Evolutionary conservation across 352 stramenopile genomes (phyloP).

Genomic region (Phytophthora citrophthora): DNA sequence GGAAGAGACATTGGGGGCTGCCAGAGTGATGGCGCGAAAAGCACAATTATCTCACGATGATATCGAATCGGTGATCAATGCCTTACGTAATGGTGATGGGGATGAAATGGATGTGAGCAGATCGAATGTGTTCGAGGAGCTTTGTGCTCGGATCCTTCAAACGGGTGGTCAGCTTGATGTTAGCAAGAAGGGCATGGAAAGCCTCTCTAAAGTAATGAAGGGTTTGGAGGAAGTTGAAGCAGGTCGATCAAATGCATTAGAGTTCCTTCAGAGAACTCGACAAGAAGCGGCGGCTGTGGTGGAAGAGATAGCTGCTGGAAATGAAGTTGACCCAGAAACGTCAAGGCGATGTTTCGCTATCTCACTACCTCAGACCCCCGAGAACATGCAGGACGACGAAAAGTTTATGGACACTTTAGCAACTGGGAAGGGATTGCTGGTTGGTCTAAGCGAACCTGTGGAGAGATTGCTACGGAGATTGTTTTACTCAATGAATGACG

Average conservation of each 20-base stretch:
- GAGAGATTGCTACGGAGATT: slow-evolving; percentile 51
- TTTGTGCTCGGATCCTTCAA: slow-evolving; percentile 47
- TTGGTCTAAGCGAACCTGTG: slow-evolving; percentile 47
- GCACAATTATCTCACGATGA: slow-evolving; percentile 58
- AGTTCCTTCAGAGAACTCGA: slow-evolving; percentile 40
- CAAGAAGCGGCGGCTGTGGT: slow-evolving; percentile 55
- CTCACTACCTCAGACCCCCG: slow-evolving; percentile 22
- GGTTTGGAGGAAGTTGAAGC: slow-evolving; percentile 47
- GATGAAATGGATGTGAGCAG: slow-evolving; percentile 2
- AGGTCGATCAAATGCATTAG: slow-evolving; percentile 29
- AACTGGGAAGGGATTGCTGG: slow-evolving; percentile 38
- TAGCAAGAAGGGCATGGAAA: slow-evolving; percentile 39
- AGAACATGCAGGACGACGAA: slow-evolving; percentile 15
- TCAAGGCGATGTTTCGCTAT: slow-evolving; percentile 5
- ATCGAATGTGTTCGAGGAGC: slow-evolving; percentile 26
- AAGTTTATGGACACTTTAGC: slow-evolving; percentile 40
- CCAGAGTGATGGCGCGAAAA: slow-evolving; percentile 49
- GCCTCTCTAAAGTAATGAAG: slow-evolving; percentile 34
- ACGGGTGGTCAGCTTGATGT: slow-evolving; percentile 56
- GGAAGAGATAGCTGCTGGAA: slow-evolving; percentile 28
- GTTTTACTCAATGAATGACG: slow-evolving; percentile 67
- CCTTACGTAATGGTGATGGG: slow-evolving; percentile 3
- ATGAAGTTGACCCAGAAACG: slow-evolving; percentile 15
- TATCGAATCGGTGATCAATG: slow-evolving; percentile 41
- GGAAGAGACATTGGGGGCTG: slow-evolving; percentile 49